Base-by-base conservation (phyloP, 2,329 filamentous ascomycete species). In the Lachnellula willkommii region DNA sequence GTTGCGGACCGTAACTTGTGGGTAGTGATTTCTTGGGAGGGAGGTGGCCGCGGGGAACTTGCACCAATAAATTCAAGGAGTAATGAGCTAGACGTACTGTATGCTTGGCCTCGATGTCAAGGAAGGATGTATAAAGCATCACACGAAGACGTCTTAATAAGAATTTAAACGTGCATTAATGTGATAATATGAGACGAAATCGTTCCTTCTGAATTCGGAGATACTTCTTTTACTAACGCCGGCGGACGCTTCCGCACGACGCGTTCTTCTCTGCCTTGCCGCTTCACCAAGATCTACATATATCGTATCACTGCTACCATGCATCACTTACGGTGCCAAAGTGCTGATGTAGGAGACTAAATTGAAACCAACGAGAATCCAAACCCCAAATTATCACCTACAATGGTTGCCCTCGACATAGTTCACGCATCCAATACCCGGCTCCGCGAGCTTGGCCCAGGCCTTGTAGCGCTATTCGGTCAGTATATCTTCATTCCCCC, bases 401-500 rank as follows among this genome's bases (percentile, higher is more conserved):
- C 1, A 15, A 68, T 68, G 66, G 65, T 68, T 4, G 57, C 63
- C 15, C 62, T 68, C 20, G 60, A 67, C 12, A 28, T 65, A 12
- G 63, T 68, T 15, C 52, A 65, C n/a, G 62, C 62, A 2, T 65
- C 63, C 12, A 68, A 67, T 58, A 62, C 63, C 11, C 55, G 57
- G 45, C 60, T 68, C 2, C 56, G 61, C 50, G 64, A 68, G 54
- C 62, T 68, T 28, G 66, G 66, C 14, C 66, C 66, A 42, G 65
- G 63, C 22, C 62, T 67, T 11, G 66, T 68, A 47, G 66, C 65
- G 48, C 47, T 68, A 3, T 68, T 68, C 49, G 63, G 65, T 67
- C 46, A n/a, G 45, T 54, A 15, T 17, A 35, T 26, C 36, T 26
- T 42, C 2, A 42, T 35, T 26, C 8, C 20, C 26, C 47, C 35